A percentile compares a stretch with the other conserved stretches of the same genome.
phyloP scores from a whole-genome alignment of 139 green algal genomes.

The Chlorella sorokiniana region DNA sequence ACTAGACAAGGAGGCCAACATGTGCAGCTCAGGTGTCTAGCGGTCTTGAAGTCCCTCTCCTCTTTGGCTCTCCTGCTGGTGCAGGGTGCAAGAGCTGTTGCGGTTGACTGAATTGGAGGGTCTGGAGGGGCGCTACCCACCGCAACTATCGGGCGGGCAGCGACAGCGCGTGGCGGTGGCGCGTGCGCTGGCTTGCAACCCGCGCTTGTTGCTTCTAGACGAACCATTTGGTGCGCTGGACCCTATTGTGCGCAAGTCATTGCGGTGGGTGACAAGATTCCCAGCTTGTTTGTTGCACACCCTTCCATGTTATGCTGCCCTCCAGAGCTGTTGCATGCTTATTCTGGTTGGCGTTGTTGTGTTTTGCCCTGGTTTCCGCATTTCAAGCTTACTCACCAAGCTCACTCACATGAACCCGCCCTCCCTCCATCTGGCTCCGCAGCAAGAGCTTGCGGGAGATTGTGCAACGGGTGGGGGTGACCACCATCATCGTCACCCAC shows the following conservation, averaged over 20 bases:
- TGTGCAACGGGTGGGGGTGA: slow-evolving; percentile 73
- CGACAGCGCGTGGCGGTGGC: slow-evolving; percentile 62
- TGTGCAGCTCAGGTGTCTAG: neutral
- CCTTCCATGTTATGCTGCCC: no score
- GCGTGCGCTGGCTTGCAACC: slow-evolving; percentile 68
- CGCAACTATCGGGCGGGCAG: slow-evolving; percentile 74
- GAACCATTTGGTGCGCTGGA: slow-evolving; percentile 89
- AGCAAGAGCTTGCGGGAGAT: slow-evolving; percentile 41
- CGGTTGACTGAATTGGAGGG: slow-evolving; percentile 78
- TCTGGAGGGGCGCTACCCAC: slow-evolving; percentile 70
- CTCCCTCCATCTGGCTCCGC: neutral
- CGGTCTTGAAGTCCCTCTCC: neutral
- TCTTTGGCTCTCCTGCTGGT: neutral
- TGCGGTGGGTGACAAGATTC: slow-evolving; percentile 40
- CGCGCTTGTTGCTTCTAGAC: slow-evolving; percentile 81
- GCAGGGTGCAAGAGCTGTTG: slow-evolving; percentile 78
- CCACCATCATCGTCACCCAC: slow-evolving; percentile 90
- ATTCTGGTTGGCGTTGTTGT: no score
- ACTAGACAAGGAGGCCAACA: neutral
- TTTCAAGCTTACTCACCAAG: no score
- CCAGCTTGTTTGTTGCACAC: neutral
- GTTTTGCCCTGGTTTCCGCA: no score
- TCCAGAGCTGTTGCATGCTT: no score
- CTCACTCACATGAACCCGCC: no score
- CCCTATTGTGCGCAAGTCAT: slow-evolving; percentile 70